Percentiles rank a stretch among this genome's conserved stretches.
Conservation (phyloP, 306 rosid species). For the Inga laurina region DNA sequence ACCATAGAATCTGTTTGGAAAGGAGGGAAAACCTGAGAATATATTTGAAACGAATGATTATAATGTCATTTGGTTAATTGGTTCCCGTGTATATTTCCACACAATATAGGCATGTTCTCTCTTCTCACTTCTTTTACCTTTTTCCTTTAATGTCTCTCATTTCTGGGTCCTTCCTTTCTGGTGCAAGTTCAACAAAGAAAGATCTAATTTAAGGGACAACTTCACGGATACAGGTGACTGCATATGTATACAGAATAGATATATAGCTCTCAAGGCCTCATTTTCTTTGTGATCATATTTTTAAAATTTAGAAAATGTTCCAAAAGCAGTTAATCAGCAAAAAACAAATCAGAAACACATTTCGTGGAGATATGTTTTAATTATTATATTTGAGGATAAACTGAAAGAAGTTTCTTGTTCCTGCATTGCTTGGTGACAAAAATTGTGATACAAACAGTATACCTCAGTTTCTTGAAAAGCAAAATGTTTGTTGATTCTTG, state of each 20-base stretch:
- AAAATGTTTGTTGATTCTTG: constrained; percentile 66
- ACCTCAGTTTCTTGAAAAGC: constrained; percentile 79
- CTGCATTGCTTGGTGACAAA: constrained; percentile 12
- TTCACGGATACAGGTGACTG: constrained; percentile 16
- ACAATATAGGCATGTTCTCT: constrained; percentile 1
- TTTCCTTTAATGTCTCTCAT: not conserved
- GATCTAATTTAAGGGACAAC: constrained; percentile 5
- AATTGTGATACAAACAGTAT: constrained; percentile 23
- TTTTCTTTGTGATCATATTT: constrained; percentile 19
- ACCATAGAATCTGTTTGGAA: not conserved
- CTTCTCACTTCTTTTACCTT: constrained; percentile 9
- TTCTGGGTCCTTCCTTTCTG: not conserved
- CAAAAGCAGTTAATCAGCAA: not conserved
- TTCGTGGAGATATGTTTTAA: constrained; percentile 19
- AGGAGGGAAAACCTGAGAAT: not conserved
- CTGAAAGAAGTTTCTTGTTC: constrained; percentile 19
- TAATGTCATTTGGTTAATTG: not conserved
- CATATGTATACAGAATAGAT: not conserved
- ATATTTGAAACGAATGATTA: not conserved
- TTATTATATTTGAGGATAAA: constrained; percentile 12
- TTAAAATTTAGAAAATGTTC: constrained; percentile 15
- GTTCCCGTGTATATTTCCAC: not conserved
- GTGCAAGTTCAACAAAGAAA: not conserved
- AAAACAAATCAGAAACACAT: not conserved
- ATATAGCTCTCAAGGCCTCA: not conserved